Base-by-base conservation (phyloP, 2,329 filamentous ascomycete species). In the Colletotrichum shisoi region DNA sequence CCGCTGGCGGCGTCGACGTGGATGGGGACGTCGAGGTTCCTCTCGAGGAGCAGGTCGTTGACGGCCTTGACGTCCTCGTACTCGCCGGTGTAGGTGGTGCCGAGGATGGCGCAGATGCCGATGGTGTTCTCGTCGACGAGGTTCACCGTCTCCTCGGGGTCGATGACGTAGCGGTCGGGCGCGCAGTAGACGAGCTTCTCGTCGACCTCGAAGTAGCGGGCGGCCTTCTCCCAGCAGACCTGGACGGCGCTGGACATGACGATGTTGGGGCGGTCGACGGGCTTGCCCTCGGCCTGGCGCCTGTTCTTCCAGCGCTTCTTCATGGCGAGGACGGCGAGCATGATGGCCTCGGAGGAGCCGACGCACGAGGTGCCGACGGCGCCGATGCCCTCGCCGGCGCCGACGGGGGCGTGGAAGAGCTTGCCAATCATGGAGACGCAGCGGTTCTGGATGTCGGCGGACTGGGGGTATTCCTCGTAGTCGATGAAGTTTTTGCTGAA, bases 401-500 rank as follows among this genome's bases (percentile, higher is more conserved):
- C 77, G 0, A 80, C 79, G 0, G 93, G 93, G 11, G 91, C 90
- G 78, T 97, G 87, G 87, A 96, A 97, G 51, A 98, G 86, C 68
- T 91, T 87, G 48, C 91, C 93, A 71, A 97, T 97, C 91, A 94
- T 94, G 79, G 88, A 91, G 70, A 94, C 91, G 75, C 93, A 96
- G 72, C 94, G 91, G 83, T 94, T 96, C 80, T 97, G 94, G 76
- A 94, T 93, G 71, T 93, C 91, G 61, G 91, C 91, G 0, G 89
- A 89, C 76, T 92, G 89, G 1, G 91, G 91, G 74, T 94, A 94
- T 77, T 93, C 91, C 76, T 94, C 91, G 77, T 93, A 94, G 76
- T 94, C 91, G 79, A 94, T 94, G 78, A 97, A 97, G 84, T 98
- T 98, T 80, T 97, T 97, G 77, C 91, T 88, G 77, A 97, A 93